Conservation (phyloP, 2,329 filamentous ascomycete genomes). For the Arachnomyces sp. region DNA sequence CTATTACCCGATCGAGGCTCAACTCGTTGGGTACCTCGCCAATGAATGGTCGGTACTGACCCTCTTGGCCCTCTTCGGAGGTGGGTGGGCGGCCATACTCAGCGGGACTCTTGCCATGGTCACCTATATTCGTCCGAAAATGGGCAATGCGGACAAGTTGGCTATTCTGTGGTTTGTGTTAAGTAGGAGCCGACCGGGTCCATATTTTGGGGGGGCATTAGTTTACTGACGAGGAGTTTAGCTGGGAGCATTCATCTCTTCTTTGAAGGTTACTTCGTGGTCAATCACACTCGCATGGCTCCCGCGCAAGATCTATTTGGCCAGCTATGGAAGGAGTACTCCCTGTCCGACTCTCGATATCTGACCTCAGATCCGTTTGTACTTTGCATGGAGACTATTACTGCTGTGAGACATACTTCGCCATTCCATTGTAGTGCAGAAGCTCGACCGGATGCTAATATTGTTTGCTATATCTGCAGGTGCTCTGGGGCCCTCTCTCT, state of each 20-base stretch:
- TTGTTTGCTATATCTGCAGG: conserved; percentile 26
- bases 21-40: conserved; percentile 56
- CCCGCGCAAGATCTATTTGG: conserved; percentile 65
- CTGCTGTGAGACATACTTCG: conserved; percentile 51
- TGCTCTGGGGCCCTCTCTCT: conserved; percentile 56
- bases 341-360: conserved; percentile 79
- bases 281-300: conserved; percentile 59
- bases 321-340: conserved; percentile 90
- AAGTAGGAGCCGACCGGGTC: conserved; percentile 41
- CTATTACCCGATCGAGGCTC: conserved; percentile 61
- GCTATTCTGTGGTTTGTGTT: conserved; percentile 70
- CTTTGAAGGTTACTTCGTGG: conserved; percentile 80
- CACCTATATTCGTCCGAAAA: conserved; percentile 45
- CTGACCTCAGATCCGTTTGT: conserved; percentile 75
- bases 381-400: conserved; percentile 79
- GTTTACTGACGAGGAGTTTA: conserved; percentile 13
- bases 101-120: conserved; percentile 48
- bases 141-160: conserved; percentile 49
- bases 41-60: conserved; percentile 56
- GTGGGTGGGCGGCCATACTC: conserved; percentile 52
- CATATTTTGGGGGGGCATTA: neutral
- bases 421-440: neutral
- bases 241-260: conserved; percentile 59
- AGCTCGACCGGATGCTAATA: conserved; percentile 3
- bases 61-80: conserved; percentile 54